phyloP scores from a whole-genome alignment of 495 filamentous ascomycete genomes.

The Aspergillus sparsus region DNA sequence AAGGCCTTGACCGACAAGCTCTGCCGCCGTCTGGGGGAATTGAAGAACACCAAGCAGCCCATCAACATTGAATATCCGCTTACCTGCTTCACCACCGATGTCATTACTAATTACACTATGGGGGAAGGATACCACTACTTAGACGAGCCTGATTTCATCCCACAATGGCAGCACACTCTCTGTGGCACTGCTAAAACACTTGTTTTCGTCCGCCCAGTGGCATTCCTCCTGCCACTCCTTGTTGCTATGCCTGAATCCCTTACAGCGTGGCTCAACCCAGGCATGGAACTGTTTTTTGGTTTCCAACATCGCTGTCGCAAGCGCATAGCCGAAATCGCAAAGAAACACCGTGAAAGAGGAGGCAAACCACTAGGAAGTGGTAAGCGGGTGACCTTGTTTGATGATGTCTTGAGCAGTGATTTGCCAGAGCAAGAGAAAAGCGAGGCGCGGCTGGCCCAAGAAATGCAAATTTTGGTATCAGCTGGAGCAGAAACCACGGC shows the following conservation, averaged over 20 bases:
- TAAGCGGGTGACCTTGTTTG: slow-evolving; percentile 38
- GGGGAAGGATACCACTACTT: slow-evolving; percentile 33
- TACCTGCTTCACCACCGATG: slow-evolving; percentile 42
- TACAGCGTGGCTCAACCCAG: slow-evolving; percentile 29
- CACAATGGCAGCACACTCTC: slow-evolving; percentile 32
- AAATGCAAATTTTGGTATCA: slow-evolving; percentile 43
- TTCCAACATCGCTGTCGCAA: slow-evolving; percentile 17
- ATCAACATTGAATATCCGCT: slow-evolving; percentile 40
- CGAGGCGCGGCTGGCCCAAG: slow-evolving; percentile 37
- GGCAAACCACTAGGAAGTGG: slow-evolving; percentile 19
- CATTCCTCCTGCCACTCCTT: slow-evolving; percentile 30
- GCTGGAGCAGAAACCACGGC: slow-evolving; percentile 53
- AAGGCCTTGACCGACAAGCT: slow-evolving; percentile 35
- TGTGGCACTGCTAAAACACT: slow-evolving; percentile 25
- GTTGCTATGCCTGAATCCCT: slow-evolving; percentile 29
- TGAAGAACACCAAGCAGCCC: slow-evolving; percentile 24
- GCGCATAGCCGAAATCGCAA: slow-evolving; percentile 7
- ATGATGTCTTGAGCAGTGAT: slow-evolving; percentile 39
- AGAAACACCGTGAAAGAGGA: slow-evolving; percentile 11
- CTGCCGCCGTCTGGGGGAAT: slow-evolving; percentile 32
- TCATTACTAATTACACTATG: slow-evolving; percentile 41
- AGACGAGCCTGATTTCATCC: slow-evolving; percentile 39
- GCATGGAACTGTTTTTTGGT: slow-evolving; percentile 29
- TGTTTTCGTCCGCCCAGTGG: slow-evolving; percentile 29
- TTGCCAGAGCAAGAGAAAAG: slow-evolving; percentile 42